Evolutionary conservation across 1,139 yeast species (phyloP).

Genomic region (Nematodospora anomalae): DNA sequence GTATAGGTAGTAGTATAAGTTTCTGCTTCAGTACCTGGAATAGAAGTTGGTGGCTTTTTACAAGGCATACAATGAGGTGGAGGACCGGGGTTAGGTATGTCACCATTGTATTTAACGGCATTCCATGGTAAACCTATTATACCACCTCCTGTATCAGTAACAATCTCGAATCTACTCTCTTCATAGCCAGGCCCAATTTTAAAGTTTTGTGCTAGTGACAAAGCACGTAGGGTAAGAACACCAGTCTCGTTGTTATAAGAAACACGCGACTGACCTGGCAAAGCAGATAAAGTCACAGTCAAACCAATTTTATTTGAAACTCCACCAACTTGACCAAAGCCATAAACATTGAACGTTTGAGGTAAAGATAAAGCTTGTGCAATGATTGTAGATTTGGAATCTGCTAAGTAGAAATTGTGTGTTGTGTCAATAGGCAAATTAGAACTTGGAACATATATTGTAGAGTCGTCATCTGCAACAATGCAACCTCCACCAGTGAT

Average conservation of each 20-base stretch:
- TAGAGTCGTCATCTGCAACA: conserved; percentile 22
- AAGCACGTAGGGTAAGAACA: conserved; percentile 20
- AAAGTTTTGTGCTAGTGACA: conserved; percentile 16
- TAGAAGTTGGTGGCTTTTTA: conserved; percentile 11
- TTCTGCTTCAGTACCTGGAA: background rate
- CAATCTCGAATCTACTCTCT: conserved; percentile 12
- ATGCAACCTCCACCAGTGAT: conserved; percentile 33
- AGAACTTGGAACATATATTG: conserved; percentile 21
- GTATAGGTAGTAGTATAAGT: conserved; percentile 1
- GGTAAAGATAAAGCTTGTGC: conserved; percentile 19
- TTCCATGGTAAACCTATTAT: conserved; percentile 8
- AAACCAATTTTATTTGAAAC: conserved; percentile 8
- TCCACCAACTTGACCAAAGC: conserved; percentile 24
- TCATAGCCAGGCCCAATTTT: conserved; percentile 25
- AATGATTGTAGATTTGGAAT: conserved; percentile 20
- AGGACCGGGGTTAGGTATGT: conserved; percentile 18
- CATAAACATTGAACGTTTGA: conserved; percentile 28
- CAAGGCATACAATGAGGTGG: conserved; percentile 17
- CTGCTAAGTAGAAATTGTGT: conserved; percentile 25
- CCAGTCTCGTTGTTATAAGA: conserved; percentile 21
- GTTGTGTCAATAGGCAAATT: conserved; percentile 16
- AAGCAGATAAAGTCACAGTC: conserved; percentile 5
- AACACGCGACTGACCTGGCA: background rate
- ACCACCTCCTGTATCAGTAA: conserved; percentile 17
- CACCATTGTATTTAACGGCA: conserved; percentile 19